phyloP scores from a whole-genome alignment of 2,329 filamentous ascomycete species.

The Trichoderma aggressivum region DNA sequence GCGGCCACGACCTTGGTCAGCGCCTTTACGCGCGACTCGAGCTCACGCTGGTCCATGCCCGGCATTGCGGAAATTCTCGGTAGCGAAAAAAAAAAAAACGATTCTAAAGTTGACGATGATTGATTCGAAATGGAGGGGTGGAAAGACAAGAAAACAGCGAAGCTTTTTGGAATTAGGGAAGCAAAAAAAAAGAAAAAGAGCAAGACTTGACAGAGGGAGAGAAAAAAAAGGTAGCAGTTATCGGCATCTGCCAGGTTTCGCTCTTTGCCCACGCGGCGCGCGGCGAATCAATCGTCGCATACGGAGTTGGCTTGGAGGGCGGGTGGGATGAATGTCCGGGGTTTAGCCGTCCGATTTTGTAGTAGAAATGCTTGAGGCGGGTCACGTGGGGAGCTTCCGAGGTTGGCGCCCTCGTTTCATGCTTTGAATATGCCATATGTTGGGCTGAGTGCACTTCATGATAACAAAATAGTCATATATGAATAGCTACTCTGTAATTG shows the following conservation, averaged over 20 bases:
- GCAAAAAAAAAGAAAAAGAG: neutral
- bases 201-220: neutral
- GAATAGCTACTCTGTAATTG: neutral
- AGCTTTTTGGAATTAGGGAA: neutral
- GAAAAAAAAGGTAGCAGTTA: neutral
- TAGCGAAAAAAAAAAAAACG: neutral
- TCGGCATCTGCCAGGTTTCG: neutral
- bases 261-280: slow-evolving; percentile 3
- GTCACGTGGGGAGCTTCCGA: neutral
- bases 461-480: neutral
- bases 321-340: neutral
- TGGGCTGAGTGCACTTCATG: neutral
- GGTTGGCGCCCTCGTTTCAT: neutral
- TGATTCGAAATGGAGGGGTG: neutral
- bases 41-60: slow-evolving; percentile 75
- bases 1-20: slow-evolving; percentile 74
- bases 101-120: neutral
- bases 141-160: neutral
- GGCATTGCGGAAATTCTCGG: slow-evolving; percentile 13
- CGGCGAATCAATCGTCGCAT: slow-evolving; percentile 12
- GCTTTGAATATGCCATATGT: neutral
- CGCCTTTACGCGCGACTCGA: slow-evolving; percentile 71
- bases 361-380: neutral
- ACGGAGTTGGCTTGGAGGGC: neutral
- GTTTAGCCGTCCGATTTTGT: neutral